Conservation (phyloP, 495 filamentous ascomycete species). For the Penicillium goetzii region DNA sequence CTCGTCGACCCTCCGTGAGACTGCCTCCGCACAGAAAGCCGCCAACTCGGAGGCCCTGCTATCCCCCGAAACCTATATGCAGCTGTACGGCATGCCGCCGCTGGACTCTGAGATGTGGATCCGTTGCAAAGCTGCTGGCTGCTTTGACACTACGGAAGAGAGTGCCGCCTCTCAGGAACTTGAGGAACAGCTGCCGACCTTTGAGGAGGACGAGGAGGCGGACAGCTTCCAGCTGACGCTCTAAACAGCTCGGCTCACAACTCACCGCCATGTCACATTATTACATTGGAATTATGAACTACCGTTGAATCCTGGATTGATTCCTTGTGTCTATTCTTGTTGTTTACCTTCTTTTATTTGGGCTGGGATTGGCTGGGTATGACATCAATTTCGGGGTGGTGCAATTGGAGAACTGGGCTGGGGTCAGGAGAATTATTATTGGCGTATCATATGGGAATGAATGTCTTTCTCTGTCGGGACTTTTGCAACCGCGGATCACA, state of each 20-base stretch:
- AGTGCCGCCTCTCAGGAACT: constrained; percentile 20
- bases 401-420: constrained; percentile 9
- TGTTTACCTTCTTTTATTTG: constrained; percentile 21
- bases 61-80: constrained; percentile 49
- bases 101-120: constrained; percentile 50
- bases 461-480: constrained; percentile 16
- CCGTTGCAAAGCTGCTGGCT: constrained; percentile 42
- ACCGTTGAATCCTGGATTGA: constrained; percentile 6
- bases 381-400: constrained; percentile 5
- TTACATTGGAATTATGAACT: constrained; percentile 8
- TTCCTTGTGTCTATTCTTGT: constrained; percentile 9
- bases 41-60: constrained; percentile 33
- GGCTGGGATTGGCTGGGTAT: constrained; percentile 3
- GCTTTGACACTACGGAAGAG: constrained; percentile 41
- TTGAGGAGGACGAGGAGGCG: constrained; percentile 49
- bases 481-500: constrained; percentile 27
- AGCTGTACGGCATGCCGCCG: constrained; percentile 46
- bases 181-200: constrained; percentile 37
- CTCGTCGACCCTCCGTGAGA: constrained; percentile 52
- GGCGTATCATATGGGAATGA: constrained; percentile 30
- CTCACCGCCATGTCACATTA: constrained; percentile 3
- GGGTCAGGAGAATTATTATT: constrained; percentile 16
- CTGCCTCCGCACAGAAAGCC: constrained; percentile 23
- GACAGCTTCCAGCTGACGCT: constrained; percentile 50
- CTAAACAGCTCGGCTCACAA: constrained; percentile 21